Percentiles rank a stretch among this genome's conserved stretches.
These are phyloP conservation scores for Pseudogymnoascus sp. DNA, from an alignment of 2,329 filamentous ascomycete genomes.

Conservation along the genomic window DNA sequence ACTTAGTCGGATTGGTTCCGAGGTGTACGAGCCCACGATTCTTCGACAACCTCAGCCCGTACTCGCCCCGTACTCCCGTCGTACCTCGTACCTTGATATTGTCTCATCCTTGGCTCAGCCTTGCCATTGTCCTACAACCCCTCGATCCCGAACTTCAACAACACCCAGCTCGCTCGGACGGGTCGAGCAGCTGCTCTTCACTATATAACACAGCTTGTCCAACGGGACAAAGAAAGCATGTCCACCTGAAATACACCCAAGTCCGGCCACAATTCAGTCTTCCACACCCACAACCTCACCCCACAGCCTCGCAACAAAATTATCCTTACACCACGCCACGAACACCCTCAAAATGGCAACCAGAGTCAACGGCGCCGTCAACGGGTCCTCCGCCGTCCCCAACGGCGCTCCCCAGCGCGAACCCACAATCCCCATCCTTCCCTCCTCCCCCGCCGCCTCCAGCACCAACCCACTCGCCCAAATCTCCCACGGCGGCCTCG, in stretches of 20 bases:
- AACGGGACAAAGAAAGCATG: background rate
- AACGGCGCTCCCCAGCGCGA: background rate
- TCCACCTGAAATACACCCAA: background rate
- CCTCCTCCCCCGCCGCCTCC: background rate
- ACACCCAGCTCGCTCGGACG: background rate
- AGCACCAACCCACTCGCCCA: constrained; percentile 1
- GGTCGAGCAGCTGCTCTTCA: background rate
- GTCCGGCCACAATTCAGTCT: background rate
- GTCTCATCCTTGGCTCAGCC: constrained; percentile 3
- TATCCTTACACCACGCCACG: background rate
- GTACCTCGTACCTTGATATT: constrained; percentile 4
- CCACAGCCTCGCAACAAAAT: background rate
- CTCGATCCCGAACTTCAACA: constrained; percentile 9
- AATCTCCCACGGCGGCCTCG: constrained; percentile 9
- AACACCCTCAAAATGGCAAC: background rate
- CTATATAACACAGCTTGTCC: background rate
- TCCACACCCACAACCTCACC: background rate
- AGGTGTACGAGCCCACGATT: background rate
- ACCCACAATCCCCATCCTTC: background rate
- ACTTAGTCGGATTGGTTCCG: background rate
- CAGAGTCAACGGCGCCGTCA: constrained; percentile 10
- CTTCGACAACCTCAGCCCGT: background rate
- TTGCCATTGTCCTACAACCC: constrained; percentile 12
- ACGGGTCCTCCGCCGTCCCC: constrained; percentile 10
- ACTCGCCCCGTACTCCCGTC: background rate